Evolutionary conservation across 768 basidiomycete genomes (phyloP).

Genomic region (Pulveroboletus sp.): DNA sequence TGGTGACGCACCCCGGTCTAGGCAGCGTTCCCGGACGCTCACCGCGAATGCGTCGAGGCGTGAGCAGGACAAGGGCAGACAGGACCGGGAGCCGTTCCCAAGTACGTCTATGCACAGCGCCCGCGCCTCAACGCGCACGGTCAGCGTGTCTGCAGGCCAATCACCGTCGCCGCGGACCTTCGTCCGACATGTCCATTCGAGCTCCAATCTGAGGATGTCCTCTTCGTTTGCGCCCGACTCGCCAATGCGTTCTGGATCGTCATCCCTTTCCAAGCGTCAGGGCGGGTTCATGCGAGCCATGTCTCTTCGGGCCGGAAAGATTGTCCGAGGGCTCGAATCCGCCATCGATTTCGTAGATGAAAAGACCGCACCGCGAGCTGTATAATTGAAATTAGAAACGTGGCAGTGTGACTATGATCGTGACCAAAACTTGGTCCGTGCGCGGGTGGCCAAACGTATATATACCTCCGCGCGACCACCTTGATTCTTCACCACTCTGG

Average conservation of each 20-base stretch:
- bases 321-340: conserved; percentile 38
- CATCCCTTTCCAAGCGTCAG: conserved; percentile 25
- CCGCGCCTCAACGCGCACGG: neutral
- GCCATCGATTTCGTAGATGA: conserved; percentile 41
- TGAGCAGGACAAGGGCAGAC: conserved; percentile 9
- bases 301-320: conserved; percentile 32
- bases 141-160: neutral
- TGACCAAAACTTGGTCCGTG: conserved; percentile 7
- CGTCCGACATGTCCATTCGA: conserved; percentile 25
- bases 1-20: conserved; percentile 3
- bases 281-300: conserved; percentile 31
- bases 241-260: neutral
- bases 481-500: conserved; percentile 34
- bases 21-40: conserved; percentile 29
- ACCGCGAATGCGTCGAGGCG: conserved; percentile 3
- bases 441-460: neutral
- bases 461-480: conserved; percentile 5
- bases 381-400: no score
- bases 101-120: conserved; percentile 1
- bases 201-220: conserved; percentile 23
- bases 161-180: neutral
- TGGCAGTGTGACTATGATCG: no score
- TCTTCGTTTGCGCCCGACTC: conserved; percentile 13
- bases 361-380: no score
- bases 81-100: neutral